These are phyloP conservation scores for Symbiotaphrina buchneri DNA, from an alignment of 495 filamentous ascomycete species.

Conservation along the genomic window DNA sequence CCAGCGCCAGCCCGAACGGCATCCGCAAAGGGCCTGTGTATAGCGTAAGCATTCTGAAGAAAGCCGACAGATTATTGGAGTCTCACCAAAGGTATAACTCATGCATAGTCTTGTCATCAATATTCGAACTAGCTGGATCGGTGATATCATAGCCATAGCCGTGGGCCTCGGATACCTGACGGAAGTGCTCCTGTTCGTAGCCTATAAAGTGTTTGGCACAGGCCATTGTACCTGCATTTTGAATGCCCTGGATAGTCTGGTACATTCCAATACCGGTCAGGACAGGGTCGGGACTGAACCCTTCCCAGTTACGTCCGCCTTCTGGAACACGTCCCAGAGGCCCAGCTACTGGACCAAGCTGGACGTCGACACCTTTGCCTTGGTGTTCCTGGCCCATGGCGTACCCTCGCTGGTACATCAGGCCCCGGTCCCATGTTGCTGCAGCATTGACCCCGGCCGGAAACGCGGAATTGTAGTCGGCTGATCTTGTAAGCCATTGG, in stretches of 20 bases:
- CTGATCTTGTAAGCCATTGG: constrained; percentile 13
- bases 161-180: constrained; percentile 40
- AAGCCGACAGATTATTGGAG: too few relatives aligned
- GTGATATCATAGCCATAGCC: constrained; percentile 39
- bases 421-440: constrained; percentile 49
- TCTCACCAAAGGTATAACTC: constrained; percentile 75
- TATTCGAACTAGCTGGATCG: constrained; percentile 51
- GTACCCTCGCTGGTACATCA: constrained; percentile 54
- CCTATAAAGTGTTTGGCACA: constrained; percentile 65
- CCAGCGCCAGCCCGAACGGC: constrained; percentile 57
- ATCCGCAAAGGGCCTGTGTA: constrained; percentile 42
- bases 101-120: constrained; percentile 89
- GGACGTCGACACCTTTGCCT: constrained; percentile 56
- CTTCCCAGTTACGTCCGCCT: constrained; percentile 88
- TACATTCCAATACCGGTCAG: constrained; percentile 52
- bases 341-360: constrained; percentile 77
- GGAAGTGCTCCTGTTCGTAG: constrained; percentile 67
- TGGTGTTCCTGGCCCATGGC: constrained; percentile 65
- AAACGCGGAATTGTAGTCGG: constrained; percentile 62
- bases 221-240: constrained; percentile 61
- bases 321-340: constrained; percentile 54
- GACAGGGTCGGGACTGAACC: constrained; percentile 15
- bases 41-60: constrained; percentile 20
- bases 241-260: constrained; percentile 59
- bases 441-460: constrained; percentile 63